phyloP scores from a whole-genome alignment of 345 rosid species.

The Turnera subulata region DNA sequence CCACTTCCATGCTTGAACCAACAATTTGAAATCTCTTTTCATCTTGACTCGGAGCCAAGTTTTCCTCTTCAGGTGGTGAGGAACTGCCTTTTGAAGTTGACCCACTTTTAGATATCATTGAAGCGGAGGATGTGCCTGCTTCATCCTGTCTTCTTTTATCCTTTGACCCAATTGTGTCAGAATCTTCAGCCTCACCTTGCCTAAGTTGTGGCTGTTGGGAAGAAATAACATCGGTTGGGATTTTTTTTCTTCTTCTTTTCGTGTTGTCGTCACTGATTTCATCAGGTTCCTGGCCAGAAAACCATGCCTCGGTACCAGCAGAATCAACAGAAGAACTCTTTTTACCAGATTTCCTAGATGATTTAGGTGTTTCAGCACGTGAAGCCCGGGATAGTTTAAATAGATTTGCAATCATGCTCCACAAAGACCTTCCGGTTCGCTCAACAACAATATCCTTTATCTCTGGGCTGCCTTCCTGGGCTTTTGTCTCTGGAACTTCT shows the following conservation, averaged over 20 bases:
- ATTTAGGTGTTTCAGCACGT: slow-evolving; percentile 49
- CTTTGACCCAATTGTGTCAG: slow-evolving; percentile 23
- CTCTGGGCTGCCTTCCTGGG: slow-evolving; percentile 31
- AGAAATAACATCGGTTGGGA: slow-evolving; percentile 36
- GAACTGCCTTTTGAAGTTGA: slow-evolving; percentile 32
- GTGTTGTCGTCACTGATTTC: slow-evolving; percentile 52
- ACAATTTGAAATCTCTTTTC: slow-evolving; percentile 21
- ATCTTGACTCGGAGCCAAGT: slow-evolving; percentile 22
- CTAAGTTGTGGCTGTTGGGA: slow-evolving; percentile 30
- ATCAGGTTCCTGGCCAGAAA: slow-evolving; percentile 78
- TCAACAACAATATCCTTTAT: slow-evolving; percentile 37
- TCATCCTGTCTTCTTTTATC: slow-evolving; percentile 32
- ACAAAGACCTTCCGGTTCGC: slow-evolving; percentile 67
- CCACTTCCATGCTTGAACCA: slow-evolving; percentile 32
- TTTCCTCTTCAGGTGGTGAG: slow-evolving; percentile 38
- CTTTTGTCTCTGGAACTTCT: slow-evolving; percentile 41
- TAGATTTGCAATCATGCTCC: slow-evolving; percentile 67
- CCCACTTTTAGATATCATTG: slow-evolving; percentile 36
- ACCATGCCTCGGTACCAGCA: slow-evolving; percentile 60
- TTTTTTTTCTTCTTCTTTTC: slow-evolving; percentile 35
- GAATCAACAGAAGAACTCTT: slow-evolving; percentile 67
- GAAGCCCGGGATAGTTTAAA: slow-evolving; percentile 68
- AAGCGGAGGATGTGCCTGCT: slow-evolving; percentile 29
- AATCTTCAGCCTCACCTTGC: slow-evolving; percentile 33
- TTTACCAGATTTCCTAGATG: slow-evolving; percentile 43